These are phyloP conservation scores for Alternaria incomplexa DNA, from an alignment of 2,329 filamentous ascomycete species.

Conservation along the genomic window DNA sequence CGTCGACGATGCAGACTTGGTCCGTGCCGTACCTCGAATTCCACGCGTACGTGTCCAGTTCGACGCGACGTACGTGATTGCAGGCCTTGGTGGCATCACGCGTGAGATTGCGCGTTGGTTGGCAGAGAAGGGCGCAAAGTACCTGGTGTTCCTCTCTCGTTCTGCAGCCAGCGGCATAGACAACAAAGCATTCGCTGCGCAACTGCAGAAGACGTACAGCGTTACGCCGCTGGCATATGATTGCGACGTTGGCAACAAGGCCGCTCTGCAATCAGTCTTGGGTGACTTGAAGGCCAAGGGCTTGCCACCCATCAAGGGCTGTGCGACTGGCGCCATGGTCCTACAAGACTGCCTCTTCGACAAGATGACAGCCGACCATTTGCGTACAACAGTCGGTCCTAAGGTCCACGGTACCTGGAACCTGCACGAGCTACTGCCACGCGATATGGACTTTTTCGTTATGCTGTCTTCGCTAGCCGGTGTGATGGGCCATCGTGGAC, in stretches of 20 bases:
- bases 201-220: slow-evolving; percentile 1
- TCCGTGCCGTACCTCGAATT: not conserved
- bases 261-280: not conserved
- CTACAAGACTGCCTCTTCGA: slow-evolving; percentile 21
- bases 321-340: slow-evolving; percentile 38
- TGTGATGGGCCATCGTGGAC: slow-evolving; percentile 22
- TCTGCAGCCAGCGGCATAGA: slow-evolving; percentile 5
- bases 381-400: slow-evolving; percentile 10
- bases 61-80: slow-evolving; percentile 29
- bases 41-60: slow-evolving; percentile 1
- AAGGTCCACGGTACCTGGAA: slow-evolving; percentile 47
- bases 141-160: slow-evolving; percentile 27
- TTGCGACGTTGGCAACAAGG: not conserved
- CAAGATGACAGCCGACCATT: slow-evolving; percentile 12
- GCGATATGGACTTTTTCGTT: slow-evolving; percentile 31
- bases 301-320: slow-evolving; percentile 33
- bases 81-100: slow-evolving; percentile 29
- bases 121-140: slow-evolving; percentile 22
- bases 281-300: not conserved
- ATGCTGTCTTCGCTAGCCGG: slow-evolving; percentile 28
- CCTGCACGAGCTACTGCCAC: slow-evolving; percentile 23
- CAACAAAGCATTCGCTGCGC: slow-evolving; percentile 1
- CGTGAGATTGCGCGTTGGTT: slow-evolving; percentile 25
- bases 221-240: slow-evolving; percentile 1
- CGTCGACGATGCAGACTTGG: slow-evolving; percentile 22